A percentile compares a stretch with the other conserved stretches of the same genome.
Evolutionary conservation across 495 filamentous ascomycete species (phyloP).

Genomic region (Hypoxylon subgilvum): DNA sequence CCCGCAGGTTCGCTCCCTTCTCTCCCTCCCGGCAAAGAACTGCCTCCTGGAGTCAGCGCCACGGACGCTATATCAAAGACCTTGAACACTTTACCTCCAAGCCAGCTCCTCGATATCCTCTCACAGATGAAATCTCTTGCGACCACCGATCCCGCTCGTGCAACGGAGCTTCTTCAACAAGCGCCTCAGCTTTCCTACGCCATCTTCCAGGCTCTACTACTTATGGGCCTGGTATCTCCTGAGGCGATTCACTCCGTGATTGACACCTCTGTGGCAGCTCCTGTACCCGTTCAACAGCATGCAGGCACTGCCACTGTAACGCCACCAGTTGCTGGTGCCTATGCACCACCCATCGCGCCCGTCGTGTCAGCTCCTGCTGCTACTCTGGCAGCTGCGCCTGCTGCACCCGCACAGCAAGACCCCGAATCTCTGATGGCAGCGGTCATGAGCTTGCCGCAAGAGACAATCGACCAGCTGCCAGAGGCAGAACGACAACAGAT

Average conservation of each 20-base stretch:
- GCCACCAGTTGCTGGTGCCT: slow-evolving; percentile 35
- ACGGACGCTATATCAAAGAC: slow-evolving; percentile 92
- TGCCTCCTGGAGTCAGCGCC: slow-evolving; percentile 79
- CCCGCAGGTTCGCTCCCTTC: slow-evolving; percentile 65
- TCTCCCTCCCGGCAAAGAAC: slow-evolving; percentile 81
- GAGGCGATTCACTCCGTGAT: slow-evolving; percentile 57
- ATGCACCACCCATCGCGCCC: slow-evolving; percentile 20
- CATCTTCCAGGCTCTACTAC: slow-evolving; percentile 90
- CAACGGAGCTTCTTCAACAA: slow-evolving; percentile 83
- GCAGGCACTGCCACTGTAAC: slow-evolving; percentile 34
- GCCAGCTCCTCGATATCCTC: slow-evolving; percentile 92
- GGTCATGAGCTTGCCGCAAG: slow-evolving; percentile 75
- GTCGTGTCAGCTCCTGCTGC: slow-evolving; percentile 40
- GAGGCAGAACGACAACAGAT: slow-evolving; percentile 77
- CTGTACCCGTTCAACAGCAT: slow-evolving; percentile 22
- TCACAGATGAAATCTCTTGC: slow-evolving; percentile 92
- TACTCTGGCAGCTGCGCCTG: slow-evolving; percentile 49
- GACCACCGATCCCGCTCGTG: slow-evolving; percentile 78
- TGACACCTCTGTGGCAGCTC: slow-evolving; percentile 42
- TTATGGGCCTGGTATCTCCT: slow-evolving; percentile 87
- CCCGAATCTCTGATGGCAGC: slow-evolving; percentile 74
- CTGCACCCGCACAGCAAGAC: slow-evolving; percentile 52
- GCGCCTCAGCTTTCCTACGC: slow-evolving; percentile 95
- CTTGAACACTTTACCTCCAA: slow-evolving; percentile 79
- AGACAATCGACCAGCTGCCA: slow-evolving; percentile 75